phyloP scores from a whole-genome alignment of 75 land plant species.

The Ceratopteris richardii region DNA sequence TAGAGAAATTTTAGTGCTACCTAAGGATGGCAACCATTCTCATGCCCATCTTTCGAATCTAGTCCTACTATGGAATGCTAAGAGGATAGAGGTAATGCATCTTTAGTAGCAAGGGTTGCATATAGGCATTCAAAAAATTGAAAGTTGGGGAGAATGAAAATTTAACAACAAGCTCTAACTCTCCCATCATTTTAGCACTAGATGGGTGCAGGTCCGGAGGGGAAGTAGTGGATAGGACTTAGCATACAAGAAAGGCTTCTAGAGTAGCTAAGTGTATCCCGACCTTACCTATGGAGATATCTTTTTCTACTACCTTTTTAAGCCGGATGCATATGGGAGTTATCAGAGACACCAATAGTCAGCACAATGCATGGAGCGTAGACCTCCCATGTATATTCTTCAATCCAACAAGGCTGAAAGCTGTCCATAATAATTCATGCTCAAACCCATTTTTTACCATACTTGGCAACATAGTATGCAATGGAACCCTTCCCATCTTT shows the following conservation, averaged over 20 bases:
- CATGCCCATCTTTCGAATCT: conserved; percentile 49
- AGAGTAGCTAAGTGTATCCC: conserved; percentile 56
- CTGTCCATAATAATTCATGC: conserved; percentile 35
- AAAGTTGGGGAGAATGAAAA: conserved; percentile 44
- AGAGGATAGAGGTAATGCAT: conserved; percentile 82
- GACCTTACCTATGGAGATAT: conserved; percentile 55
- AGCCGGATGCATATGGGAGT: conserved; percentile 23
- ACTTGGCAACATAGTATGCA: conserved; percentile 47
- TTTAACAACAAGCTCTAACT: conserved; percentile 57
- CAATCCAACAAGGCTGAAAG: conserved; percentile 33
- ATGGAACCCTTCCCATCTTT: conserved; percentile 31
- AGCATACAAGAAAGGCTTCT: conserved; percentile 45
- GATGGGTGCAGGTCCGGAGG: conserved; percentile 48
- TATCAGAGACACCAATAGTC: conserved; percentile 70
- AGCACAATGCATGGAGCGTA: conserved; percentile 70
- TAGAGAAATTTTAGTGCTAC: conserved; percentile 59
- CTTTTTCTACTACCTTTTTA: conserved; percentile 3
- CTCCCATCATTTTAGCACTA: conserved; percentile 76
- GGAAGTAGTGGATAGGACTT: conserved; percentile 55
- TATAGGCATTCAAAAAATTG: conserved; percentile 46
- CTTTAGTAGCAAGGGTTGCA: conserved; percentile 55
- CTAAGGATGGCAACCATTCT: conserved; percentile 65
- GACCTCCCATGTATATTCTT: conserved; percentile 65
- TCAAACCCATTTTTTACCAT: conserved; percentile 44
- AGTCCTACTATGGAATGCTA: conserved; percentile 57